A percentile compares a stretch with the other conserved stretches of the same genome.
phyloP scores from a whole-genome alignment of 148 eudicot species.

The Simmondsia chinensis region DNA sequence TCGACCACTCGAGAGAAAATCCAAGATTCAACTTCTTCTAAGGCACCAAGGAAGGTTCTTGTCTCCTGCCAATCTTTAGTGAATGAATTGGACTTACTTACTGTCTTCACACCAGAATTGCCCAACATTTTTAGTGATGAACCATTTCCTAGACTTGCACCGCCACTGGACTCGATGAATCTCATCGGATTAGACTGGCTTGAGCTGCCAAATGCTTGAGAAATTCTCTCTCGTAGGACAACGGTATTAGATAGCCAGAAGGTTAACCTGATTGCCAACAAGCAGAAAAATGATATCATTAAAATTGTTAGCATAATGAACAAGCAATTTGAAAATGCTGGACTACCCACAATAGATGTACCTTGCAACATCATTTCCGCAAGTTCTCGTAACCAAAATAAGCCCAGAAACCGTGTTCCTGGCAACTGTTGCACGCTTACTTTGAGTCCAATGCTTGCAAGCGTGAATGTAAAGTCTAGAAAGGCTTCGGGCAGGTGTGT shows the following conservation, averaged over 20 bases:
- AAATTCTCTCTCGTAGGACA: constrained; percentile 67
- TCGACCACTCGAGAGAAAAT: constrained; percentile 77
- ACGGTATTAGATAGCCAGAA: constrained; percentile 87
- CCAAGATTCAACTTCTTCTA: constrained; percentile 84
- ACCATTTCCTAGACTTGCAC: constrained; percentile 20
- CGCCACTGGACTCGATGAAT: constrained; percentile 25
- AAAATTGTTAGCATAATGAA: not conserved
- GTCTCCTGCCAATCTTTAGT: constrained; percentile 90
- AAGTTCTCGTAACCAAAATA: constrained; percentile 66
- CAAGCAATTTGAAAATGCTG: not conserved
- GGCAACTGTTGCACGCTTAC: constrained; percentile 57
- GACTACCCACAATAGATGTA: constrained; percentile 7
- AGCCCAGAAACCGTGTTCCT: constrained; percentile 75
- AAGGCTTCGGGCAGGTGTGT: constrained; percentile 88
- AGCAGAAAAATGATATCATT: constrained; percentile 6
- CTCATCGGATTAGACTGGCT: constrained; percentile 32
- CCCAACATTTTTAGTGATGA: constrained; percentile 31
- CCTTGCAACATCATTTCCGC: constrained; percentile 90
- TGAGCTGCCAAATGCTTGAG: constrained; percentile 56
- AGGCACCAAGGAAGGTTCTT: constrained; percentile 58
- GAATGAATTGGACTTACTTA: constrained; percentile 26
- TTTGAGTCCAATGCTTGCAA: constrained; percentile 64
- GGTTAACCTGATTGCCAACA: constrained; percentile 44
- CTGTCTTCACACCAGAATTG: constrained; percentile 26
- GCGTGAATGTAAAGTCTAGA: constrained; percentile 74